Conservation (phyloP, 306 rosid species). For the Vigna unguiculata region DNA sequence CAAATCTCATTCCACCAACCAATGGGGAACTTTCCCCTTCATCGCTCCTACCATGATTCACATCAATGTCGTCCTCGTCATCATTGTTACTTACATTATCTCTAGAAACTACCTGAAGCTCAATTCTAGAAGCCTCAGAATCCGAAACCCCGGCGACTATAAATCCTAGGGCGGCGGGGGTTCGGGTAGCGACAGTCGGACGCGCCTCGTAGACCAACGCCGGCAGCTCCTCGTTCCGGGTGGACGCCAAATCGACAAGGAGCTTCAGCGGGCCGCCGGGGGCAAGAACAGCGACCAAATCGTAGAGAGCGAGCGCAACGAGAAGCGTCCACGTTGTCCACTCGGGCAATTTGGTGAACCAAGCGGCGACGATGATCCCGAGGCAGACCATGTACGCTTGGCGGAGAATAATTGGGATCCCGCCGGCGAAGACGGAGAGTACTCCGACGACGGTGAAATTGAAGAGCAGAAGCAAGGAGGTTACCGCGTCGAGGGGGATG, state of each 20-base stretch:
- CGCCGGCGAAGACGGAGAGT: conserved; percentile 74
- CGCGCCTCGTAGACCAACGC: conserved; percentile 94
- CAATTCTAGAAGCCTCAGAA: conserved; percentile 65
- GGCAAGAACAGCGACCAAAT: conserved; percentile 88
- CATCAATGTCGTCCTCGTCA: neutral
- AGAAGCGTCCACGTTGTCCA: conserved; percentile 95
- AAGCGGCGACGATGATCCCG: conserved; percentile 90
- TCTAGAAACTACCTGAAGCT: conserved; percentile 69
- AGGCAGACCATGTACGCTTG: conserved; percentile 77
- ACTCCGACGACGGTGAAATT: conserved; percentile 86
- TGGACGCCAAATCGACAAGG: conserved; percentile 86
- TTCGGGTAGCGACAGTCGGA: conserved; percentile 56
- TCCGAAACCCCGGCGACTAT: conserved; percentile 71
- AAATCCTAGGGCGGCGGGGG: conserved; percentile 56
- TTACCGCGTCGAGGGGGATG: conserved; percentile 74
- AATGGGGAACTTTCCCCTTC: conserved; percentile 66
- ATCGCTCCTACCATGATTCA: conserved; percentile 34
- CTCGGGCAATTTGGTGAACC: conserved; percentile 90
- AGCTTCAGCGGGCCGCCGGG: conserved; percentile 95
- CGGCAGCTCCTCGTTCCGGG: conserved; percentile 88
- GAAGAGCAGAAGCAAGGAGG: conserved; percentile 73
- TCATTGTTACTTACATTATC: conserved; percentile 2
- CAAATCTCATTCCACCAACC: conserved; percentile 44
- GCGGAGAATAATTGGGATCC: conserved; percentile 75
- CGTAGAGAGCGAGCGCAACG: conserved; percentile 82